phyloP scores from a whole-genome alignment of 2,329 filamentous ascomycete genomes.

The Teratosphaeria viscida region DNA sequence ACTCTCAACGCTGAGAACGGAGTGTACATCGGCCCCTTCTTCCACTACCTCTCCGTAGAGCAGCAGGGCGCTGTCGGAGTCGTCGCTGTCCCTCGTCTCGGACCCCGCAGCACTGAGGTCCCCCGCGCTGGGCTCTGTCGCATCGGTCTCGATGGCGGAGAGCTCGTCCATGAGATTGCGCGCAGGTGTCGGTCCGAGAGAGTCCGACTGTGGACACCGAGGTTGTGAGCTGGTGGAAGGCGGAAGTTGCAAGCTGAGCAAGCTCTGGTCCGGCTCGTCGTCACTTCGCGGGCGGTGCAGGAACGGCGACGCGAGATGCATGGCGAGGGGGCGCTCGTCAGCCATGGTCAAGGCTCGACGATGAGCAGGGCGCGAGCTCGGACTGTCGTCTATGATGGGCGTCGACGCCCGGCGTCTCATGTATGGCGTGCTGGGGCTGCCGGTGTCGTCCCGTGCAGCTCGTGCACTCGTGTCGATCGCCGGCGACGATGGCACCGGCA shows the following conservation, averaged over 20 bases:
- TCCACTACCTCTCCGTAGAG: constrained; percentile 1
- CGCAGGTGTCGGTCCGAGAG: constrained; percentile 15
- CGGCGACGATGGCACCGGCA: neutral
- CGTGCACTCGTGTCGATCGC: neutral
- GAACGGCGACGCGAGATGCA: constrained; percentile 4
- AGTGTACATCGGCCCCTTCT: neutral
- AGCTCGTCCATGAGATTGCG: constrained; percentile 28
- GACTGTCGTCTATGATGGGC: constrained; percentile 1
- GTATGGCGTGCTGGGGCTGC: neutral
- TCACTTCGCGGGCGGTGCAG: neutral
- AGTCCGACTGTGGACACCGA: constrained; percentile 9
- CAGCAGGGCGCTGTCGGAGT: neutral
- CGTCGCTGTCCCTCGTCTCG: neutral
- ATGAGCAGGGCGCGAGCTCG: constrained; percentile 4
- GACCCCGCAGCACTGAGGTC: neutral
- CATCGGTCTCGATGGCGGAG: constrained; percentile 10
- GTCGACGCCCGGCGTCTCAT: neutral
- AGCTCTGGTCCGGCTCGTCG: constrained; percentile 1
- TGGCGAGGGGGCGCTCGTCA: constrained; percentile 6
- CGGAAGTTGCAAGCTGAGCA: constrained; percentile 1
- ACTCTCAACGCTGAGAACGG: neutral
- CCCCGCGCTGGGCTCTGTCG: neutral
- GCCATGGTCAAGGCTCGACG: constrained; percentile 13
- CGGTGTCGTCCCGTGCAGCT: neutral
- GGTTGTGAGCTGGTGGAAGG: constrained; percentile 5